These are phyloP conservation scores for Vitis labrusca DNA, from an alignment of 164 flowering plant species.

Conservation along the genomic window DNA sequence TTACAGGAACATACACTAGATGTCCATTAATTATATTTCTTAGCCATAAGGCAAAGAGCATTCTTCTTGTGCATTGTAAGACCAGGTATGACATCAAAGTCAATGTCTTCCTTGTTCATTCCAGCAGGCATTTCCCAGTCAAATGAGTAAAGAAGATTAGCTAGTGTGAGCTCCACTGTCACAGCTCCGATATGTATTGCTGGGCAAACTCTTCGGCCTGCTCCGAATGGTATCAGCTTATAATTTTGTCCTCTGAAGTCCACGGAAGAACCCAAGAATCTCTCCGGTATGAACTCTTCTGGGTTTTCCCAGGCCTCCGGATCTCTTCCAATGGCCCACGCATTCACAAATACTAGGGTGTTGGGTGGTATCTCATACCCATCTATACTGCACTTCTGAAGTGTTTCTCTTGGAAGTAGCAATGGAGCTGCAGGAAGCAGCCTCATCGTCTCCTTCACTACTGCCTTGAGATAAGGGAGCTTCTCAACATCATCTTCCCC, in stretches of 20 bases:
- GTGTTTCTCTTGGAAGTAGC: constrained; percentile 23
- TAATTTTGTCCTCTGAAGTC: constrained; percentile 17
- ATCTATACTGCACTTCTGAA: constrained; percentile 10
- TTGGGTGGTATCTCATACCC: constrained; percentile 31
- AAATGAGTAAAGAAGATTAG: constrained; percentile 10
- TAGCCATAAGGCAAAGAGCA: no score
- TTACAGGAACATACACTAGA: no score
- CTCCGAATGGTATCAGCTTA: constrained; percentile 23
- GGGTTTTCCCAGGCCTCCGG: constrained; percentile 31
- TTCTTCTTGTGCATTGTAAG: constrained; percentile 21
- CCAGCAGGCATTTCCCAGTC: constrained; percentile 20
- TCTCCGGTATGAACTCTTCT: constrained; percentile 32
- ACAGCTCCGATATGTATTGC: constrained; percentile 12
- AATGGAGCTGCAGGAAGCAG: constrained; percentile 29
- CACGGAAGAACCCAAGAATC: constrained; percentile 19
- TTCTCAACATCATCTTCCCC: constrained; percentile 21
- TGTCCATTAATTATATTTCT: no score
- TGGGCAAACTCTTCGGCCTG: constrained; percentile 18
- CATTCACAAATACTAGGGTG: constrained; percentile 29
- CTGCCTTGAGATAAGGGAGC: constrained; percentile 29
- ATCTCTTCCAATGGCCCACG: constrained; percentile 34
- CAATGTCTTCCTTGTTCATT: constrained; percentile 11
- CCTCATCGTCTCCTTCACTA: constrained; percentile 32
- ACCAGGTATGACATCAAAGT: constrained; percentile 11
- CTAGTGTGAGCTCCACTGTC: constrained; percentile 11